Evolutionary conservation across 768 basidiomycete genomes (phyloP), one percentile per base, ranked within the genome.

Genomic region (Leucosporidium scottii): DNA sequence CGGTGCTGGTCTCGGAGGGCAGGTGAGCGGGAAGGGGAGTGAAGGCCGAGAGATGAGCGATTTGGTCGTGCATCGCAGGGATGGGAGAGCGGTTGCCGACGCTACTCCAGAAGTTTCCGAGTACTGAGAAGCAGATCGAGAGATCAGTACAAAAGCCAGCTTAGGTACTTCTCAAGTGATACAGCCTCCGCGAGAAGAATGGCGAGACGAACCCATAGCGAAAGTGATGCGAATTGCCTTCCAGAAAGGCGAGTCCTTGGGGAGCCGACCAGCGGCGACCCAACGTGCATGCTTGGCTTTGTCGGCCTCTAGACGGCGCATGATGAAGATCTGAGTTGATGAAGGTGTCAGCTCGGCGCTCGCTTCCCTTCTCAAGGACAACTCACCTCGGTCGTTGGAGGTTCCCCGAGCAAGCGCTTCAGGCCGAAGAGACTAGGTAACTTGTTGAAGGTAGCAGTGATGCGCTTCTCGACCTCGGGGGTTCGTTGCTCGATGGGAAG

Each of bases 91-190:
- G 55, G 27, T 59, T 44, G 4, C 68, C 66, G 51, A 60, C 55
- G 2, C 65, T 69, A 8, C 59, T 58, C 71, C 71, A 72, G 53
- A 72, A 69, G 17, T 67, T 51, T 0, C 71, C 71, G n/a, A 69
- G 68, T 23, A 69, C 65, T 62, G 54, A 1, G 34, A 23, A 56
- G 55, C 21, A 8, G 13, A 4, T 6, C 54, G 7, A 2, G 0
- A 28, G 1, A 6, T 27, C 23, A 23, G 27, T n/a, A n/a, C n/a
- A n/a, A n/a, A n/a, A n/a, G n/a, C n/a, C n/a, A n/a, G n/a, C n/a
- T n/a, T n/a, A n/a, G n/a, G n/a, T n/a, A n/a, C n/a, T n/a, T n/a
- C n/a, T n/a, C n/a, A n/a, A n/a, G n/a, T n/a, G n/a, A n/a, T n/a
- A n/a, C n/a, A n/a, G n/a, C n/a, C n/a, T n/a, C n/a, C n/a, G 39